A percentile compares a stretch with the other conserved stretches of the same genome.
phyloP scores from a whole-genome alignment of 441 rosid species.

The Populus hybrid region DNA sequence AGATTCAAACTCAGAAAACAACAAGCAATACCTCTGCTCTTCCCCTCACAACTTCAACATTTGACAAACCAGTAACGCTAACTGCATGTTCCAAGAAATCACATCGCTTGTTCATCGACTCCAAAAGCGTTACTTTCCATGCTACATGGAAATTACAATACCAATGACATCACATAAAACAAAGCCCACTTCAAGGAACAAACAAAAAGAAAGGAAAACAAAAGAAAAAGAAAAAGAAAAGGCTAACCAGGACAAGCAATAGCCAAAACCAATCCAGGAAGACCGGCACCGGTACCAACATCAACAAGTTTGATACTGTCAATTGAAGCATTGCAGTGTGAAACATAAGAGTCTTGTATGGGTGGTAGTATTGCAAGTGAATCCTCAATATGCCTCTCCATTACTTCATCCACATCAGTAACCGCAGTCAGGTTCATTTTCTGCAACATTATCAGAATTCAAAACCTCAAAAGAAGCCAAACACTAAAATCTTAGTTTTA shows the following conservation, averaged over 20 bases:
- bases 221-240: no score
- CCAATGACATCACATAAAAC: neutral
- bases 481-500: neutral
- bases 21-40: slow-evolving; percentile 74
- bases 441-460: slow-evolving; percentile 30
- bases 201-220: neutral
- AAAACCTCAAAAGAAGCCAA: neutral
- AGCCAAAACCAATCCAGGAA: slow-evolving; percentile 83
- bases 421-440: slow-evolving; percentile 90
- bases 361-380: slow-evolving; percentile 78
- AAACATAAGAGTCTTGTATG: slow-evolving; percentile 36
- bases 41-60: slow-evolving; percentile 61
- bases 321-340: slow-evolving; percentile 28
- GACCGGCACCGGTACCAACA: slow-evolving; percentile 89
- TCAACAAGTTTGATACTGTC: slow-evolving; percentile 47
- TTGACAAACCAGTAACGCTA: slow-evolving; percentile 51
- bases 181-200: neutral
- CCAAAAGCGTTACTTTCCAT: slow-evolving; percentile 88
- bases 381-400: slow-evolving; percentile 86
- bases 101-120: slow-evolving; percentile 85
- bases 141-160: slow-evolving; percentile 25
- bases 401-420: slow-evolving; percentile 59
- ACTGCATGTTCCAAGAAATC: slow-evolving; percentile 81
- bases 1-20: neutral
- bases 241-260: slow-evolving; percentile 69